Evolutionary conservation across 1,284 basidiomycete species (phyloP).

Genomic region (Tilletia walkeri): DNA sequence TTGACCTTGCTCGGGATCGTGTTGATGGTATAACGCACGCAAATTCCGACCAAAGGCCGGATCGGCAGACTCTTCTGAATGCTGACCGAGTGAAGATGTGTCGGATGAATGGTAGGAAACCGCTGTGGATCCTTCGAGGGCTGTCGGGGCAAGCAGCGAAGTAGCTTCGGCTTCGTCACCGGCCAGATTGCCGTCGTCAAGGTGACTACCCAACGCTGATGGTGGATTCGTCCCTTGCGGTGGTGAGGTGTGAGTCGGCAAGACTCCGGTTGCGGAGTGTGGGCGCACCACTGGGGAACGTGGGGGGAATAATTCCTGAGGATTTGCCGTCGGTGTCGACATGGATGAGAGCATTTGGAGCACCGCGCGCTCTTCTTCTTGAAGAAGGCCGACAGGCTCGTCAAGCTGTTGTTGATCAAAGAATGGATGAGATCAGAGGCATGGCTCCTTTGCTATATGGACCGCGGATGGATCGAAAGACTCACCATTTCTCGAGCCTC

Average conservation of each 20-base stretch:
- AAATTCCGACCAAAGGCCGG: conserved; percentile 5
- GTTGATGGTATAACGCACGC: conserved; percentile 1
- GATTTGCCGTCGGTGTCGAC: neutral
- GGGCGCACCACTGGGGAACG: neutral
- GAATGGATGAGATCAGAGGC: neutral
- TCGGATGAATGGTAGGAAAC: conserved; percentile 13
- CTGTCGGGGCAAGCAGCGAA: neutral
- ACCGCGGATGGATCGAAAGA: neutral
- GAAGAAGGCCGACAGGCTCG: neutral
- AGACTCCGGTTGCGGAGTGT: neutral
- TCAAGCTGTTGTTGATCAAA: neutral
- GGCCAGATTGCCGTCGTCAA: neutral
- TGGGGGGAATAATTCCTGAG: neutral
- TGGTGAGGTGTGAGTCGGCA: neutral
- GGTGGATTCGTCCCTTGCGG: neutral
- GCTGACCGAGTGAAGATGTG: conserved; percentile 5
- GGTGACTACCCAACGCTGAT: neutral
- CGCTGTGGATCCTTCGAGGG: conserved; percentile 3
- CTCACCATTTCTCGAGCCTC: conserved; percentile 12
- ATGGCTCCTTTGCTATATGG: too few species aligned
- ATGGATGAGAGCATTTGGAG: conserved; percentile 11
- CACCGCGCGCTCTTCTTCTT: conserved; percentile 13
- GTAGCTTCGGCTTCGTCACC: conserved; percentile 9
- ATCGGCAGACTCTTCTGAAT: conserved; percentile 12
- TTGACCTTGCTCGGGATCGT: neutral